A percentile compares a stretch with the other conserved stretches of the same genome.
These are phyloP conservation scores for Teratosphaeria epicoccoides DNA, from an alignment of 2,329 filamentous ascomycete genomes.

Conservation along the genomic window DNA sequence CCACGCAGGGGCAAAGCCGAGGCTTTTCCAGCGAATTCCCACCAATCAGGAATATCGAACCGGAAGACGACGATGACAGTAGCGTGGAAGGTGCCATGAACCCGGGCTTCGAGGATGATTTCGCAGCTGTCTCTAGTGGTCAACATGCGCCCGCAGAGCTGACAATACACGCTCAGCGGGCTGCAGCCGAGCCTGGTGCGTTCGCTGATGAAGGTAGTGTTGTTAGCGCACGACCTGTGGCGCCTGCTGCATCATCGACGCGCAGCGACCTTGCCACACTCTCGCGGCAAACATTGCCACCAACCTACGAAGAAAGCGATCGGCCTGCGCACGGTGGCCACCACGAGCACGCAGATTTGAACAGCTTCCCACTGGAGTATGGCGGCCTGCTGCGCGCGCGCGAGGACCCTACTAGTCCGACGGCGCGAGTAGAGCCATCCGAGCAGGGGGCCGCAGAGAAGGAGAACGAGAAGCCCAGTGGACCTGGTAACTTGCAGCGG, in stretches of 20 bases:
- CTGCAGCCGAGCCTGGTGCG: background rate
- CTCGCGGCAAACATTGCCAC: slow-evolving; percentile 47
- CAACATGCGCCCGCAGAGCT: background rate
- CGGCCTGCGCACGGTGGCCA: slow-evolving; percentile 25
- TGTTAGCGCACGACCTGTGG: slow-evolving; percentile 5
- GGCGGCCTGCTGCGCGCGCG: slow-evolving; percentile 46
- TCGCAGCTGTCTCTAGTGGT: slow-evolving; percentile 50
- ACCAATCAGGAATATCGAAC: slow-evolving; percentile 76
- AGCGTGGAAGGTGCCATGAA: slow-evolving; percentile 50
- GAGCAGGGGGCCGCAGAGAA: background rate
- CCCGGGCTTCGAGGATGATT: slow-evolving; percentile 83
- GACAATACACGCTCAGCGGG: slow-evolving; percentile 5
- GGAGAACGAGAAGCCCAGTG: slow-evolving; percentile 1
- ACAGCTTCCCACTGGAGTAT: slow-evolving; percentile 43
- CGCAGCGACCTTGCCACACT: slow-evolving; percentile 39
- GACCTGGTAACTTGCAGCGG: background rate
- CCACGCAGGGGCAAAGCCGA: slow-evolving; percentile 28
- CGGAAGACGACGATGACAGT: slow-evolving; percentile 77
- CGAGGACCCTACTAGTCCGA: slow-evolving; percentile 37
- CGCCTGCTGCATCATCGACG: slow-evolving; percentile 20
- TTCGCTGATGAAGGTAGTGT: background rate
- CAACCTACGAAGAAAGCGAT: slow-evolving; percentile 40
- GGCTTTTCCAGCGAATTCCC: slow-evolving; percentile 59
- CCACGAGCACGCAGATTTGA: slow-evolving; percentile 18
- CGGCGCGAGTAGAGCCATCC: slow-evolving; percentile 1